Conservation (phyloP, 2,329 filamentous ascomycete species). For the Aspergillus quadrilineatus region DNA sequence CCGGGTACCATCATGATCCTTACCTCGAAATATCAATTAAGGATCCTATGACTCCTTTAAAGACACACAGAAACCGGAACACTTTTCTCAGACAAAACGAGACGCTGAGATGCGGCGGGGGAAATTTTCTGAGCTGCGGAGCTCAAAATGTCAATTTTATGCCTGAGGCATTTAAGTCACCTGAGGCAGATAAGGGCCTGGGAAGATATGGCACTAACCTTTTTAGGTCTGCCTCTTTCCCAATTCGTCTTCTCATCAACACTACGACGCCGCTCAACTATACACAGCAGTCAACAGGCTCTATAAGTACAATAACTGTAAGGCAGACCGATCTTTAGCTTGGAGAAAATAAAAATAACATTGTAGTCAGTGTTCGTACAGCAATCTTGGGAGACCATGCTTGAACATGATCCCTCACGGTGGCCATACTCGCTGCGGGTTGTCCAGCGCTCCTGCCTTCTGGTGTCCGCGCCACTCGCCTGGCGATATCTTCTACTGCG, state of each 20-base stretch:
- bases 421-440: neutral
- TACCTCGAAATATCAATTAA: neutral
- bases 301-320: neutral
- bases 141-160: conserved; percentile 12
- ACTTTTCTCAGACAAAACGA: neutral
- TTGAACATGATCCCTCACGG: neutral
- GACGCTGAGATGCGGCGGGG: conserved; percentile 12
- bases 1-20: conserved; percentile 1
- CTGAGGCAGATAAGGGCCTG: neutral
- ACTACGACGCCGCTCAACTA: neutral
- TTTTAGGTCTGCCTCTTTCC: neutral
- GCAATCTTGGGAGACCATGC: no score
- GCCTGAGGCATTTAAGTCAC: conserved; percentile 14
- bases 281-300: neutral
- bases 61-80: neutral
- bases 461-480: neutral
- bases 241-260: neutral
- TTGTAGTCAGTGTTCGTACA: neutral
- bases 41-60: neutral
- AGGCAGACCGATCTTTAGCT: neutral
- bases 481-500: neutral
- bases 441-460: conserved; percentile 10
- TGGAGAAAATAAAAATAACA: neutral
- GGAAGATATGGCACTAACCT: neutral
- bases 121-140: conserved; percentile 25